phyloP scores from a whole-genome alignment of 768 basidiomycete genomes.

The Macrolepiota dolichaula region DNA sequence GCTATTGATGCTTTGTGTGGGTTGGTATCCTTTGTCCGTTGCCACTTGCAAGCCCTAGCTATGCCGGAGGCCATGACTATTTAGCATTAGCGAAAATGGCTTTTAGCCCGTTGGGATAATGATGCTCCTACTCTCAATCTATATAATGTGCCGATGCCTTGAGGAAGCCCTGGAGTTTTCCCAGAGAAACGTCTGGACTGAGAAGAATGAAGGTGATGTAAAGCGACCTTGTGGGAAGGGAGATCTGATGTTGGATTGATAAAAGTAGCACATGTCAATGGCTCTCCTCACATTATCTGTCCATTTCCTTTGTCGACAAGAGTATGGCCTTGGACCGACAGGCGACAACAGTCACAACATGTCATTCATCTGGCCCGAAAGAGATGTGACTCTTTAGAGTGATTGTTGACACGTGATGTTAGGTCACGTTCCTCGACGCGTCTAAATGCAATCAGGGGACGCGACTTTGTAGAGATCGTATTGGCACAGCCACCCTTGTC shows the following conservation, averaged over 20 bases:
- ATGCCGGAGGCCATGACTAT: too few species aligned
- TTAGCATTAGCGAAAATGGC: neutral
- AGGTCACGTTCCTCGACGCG: slow-evolving; percentile 13
- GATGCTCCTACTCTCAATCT: neutral
- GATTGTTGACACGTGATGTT: neutral
- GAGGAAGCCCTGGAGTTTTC: neutral
- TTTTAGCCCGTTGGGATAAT: neutral
- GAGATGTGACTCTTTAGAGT: neutral
- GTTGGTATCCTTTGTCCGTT: neutral
- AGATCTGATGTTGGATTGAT: neutral
- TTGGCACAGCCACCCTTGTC: slow-evolving; percentile 7
- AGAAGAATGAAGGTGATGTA: slow-evolving; percentile 5
- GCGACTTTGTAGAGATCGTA: slow-evolving; percentile 9
- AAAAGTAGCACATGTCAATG: neutral
- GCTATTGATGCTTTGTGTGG: neutral
- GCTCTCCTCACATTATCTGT: neutral
- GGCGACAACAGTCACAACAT: neutral
- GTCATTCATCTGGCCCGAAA: neutral
- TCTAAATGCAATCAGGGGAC: slow-evolving; percentile 8
- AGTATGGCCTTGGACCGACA: neutral
- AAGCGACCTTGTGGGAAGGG: neutral
- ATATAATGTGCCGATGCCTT: too few species aligned
- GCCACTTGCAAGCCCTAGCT: neutral
- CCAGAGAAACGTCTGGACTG: neutral
- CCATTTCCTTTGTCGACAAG: neutral